Base-by-base conservation (phyloP, 1,284 basidiomycete species). In the Puccinia polysora region DNA sequence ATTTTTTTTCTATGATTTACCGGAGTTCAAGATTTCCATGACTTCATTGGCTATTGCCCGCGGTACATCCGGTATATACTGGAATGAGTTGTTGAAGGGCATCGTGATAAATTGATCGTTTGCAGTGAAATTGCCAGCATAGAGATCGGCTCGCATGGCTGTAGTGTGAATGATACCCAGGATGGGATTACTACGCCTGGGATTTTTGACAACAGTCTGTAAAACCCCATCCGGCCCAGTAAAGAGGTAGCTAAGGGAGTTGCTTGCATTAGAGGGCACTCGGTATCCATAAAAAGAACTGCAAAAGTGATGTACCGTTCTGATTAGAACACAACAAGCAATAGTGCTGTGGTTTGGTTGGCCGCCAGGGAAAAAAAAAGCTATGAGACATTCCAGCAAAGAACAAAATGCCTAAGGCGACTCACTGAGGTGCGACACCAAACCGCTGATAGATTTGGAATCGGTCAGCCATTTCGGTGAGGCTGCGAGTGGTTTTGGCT, bases 101-200 rank as follows among this genome's bases (percentile, higher is more conserved):
- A 90, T 0, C 88, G 87, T 18, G 84, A 86, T 0, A 85, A 76
- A 73, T 60, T 78, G 78, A 59, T 76, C 76, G 58, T 78, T 78
- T 50, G 74, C 70, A 18, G 78, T 79, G 36, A 79, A 79, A 0
- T 74, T 70, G 10, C 78, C 78, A 55, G 76, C 75, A 65, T 76
- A 78, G 4, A 79, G 69, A 60, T 79, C 77, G 30, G 78, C 78
- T 14, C 78, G 40, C 12, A 77, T 74, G 3, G 75, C 73, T 4
- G 77, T 77, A 4, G 77, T 75, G 67, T 79, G 78, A 40, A 78
- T 59, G 28, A 78, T 59, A 14, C 76, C 73, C 1, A 68, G 63
- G 0, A 73, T 74, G 36, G 63, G 43, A 25, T 70, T 5, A 14
- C 62, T 50, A 1, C 77, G 65, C 50, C 75, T 70, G 0, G 47